phyloP scores from a whole-genome alignment of 2,329 filamentous ascomycete genomes.

The Xylariales sp. region DNA sequence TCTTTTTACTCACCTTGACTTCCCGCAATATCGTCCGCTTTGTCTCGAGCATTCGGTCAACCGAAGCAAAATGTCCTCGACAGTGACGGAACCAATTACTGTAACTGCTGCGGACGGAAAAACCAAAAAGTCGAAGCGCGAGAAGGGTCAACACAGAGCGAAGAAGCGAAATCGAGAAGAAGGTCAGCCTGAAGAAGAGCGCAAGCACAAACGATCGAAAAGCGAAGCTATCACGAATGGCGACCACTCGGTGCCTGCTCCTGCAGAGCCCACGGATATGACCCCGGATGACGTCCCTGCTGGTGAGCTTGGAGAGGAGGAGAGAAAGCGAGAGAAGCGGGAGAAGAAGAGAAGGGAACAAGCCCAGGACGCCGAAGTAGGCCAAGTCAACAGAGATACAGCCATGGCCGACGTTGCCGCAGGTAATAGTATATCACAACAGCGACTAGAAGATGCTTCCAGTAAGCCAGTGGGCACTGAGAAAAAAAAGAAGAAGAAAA shows the following conservation, averaged over 20 bases:
- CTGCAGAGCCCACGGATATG: not conserved
- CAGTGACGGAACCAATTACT: too few species aligned
- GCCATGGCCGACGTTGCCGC: constrained; percentile 12
- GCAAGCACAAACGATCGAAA: constrained; percentile 47
- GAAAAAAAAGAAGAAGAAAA: constrained; percentile 28
- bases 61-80: too few species aligned
- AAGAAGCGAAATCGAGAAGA: constrained; percentile 25
- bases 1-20: too few species aligned
- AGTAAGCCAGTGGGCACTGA: constrained; percentile 9
- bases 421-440: constrained; percentile 9
- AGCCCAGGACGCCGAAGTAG: constrained; percentile 19
- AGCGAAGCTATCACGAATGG: constrained; percentile 16
- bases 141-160: constrained; percentile 13
- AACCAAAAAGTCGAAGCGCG: constrained; percentile 17
- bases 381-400: not conserved
- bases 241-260: not conserved
- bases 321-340: too few species aligned
- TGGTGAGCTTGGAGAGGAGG: too few species aligned
- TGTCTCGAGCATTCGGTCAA: too few species aligned
- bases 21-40: too few species aligned
- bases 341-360: constrained; percentile 23
- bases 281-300: not conserved
- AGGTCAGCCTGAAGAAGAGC: constrained; percentile 25
- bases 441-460: constrained; percentile 10
- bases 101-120: too few species aligned